Conservation (phyloP, 2,329 filamentous ascomycete genomes). For the Talaromyces sp. region DNA sequence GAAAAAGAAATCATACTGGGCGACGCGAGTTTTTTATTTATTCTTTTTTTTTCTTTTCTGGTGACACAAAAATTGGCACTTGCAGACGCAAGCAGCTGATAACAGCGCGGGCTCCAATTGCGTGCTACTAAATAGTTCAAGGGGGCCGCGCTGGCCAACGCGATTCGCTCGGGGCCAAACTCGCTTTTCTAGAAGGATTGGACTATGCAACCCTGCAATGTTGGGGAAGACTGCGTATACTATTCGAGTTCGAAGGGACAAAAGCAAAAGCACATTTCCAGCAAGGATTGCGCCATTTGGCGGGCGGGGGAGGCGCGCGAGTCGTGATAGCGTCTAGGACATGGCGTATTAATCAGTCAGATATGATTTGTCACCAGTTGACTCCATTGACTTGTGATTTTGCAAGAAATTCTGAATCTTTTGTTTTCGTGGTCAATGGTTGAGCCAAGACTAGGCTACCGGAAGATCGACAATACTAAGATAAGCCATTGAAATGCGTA, state of each 20-base stretch:
- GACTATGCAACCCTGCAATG: neutral
- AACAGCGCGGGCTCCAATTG: slow-evolving; percentile 10
- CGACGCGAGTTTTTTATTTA: neutral
- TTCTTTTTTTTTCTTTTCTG: neutral
- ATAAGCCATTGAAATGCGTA: neutral
- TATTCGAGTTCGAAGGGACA: no score
- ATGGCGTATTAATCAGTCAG: neutral
- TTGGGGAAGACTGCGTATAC: no score
- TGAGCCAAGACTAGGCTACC: neutral
- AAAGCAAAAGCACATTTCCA: neutral
- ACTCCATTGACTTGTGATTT: no score
- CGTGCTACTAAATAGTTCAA: no score
- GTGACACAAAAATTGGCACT: neutral
- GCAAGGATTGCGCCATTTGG: neutral
- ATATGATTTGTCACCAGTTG: no score
- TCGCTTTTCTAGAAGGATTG: neutral
- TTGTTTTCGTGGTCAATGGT: neutral
- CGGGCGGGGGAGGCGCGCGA: no score
- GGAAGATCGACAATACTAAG: neutral
- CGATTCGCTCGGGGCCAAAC: neutral
- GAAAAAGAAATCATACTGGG: neutral
- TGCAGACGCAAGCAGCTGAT: slow-evolving; percentile 2
- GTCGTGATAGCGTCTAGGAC: neutral
- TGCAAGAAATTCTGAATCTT: neutral
- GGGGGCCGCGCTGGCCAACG: neutral